phyloP scores from a whole-genome alignment of 2,329 filamentous ascomycete genomes.

The Chalaropsis thielavioides region DNA sequence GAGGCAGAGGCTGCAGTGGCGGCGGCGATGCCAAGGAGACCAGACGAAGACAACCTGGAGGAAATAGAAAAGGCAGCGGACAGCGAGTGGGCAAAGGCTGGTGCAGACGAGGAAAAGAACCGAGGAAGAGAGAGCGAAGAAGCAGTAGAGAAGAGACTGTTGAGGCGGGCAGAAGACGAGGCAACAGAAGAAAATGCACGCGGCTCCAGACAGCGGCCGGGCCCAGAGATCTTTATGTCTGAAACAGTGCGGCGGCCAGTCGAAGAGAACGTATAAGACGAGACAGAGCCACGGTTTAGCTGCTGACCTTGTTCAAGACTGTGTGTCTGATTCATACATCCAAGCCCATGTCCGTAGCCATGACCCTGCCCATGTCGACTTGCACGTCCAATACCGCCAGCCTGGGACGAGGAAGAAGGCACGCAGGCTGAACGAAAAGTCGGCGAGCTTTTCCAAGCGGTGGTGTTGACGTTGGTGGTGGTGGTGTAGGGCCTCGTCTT shows the following conservation, averaged over 20 bases:
- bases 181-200: conserved; percentile 1
- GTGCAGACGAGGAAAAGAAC: neutral
- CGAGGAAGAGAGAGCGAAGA: conserved; percentile 10
- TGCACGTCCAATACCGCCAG: neutral
- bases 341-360: neutral
- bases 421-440: neutral
- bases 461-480: neutral
- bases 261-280: conserved; percentile 9
- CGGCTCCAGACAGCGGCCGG: conserved; percentile 1
- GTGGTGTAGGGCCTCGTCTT: conserved; percentile 3
- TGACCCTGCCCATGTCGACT: conserved; percentile 10
- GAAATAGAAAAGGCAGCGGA: neutral
- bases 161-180: neutral
- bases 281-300: neutral
- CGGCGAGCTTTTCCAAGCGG: neutral
- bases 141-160: neutral
- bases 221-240: conserved; percentile 18
- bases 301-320: conserved; percentile 12
- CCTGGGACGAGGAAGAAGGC: conserved; percentile 1
- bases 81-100: neutral
- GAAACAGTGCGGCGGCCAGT: conserved; percentile 8
- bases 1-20: neutral
- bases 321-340: conserved; percentile 12
- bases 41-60: neutral
- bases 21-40: neutral